phyloP scores from a whole-genome alignment of 441 rosid species.

The Adansonia grandidieri region DNA sequence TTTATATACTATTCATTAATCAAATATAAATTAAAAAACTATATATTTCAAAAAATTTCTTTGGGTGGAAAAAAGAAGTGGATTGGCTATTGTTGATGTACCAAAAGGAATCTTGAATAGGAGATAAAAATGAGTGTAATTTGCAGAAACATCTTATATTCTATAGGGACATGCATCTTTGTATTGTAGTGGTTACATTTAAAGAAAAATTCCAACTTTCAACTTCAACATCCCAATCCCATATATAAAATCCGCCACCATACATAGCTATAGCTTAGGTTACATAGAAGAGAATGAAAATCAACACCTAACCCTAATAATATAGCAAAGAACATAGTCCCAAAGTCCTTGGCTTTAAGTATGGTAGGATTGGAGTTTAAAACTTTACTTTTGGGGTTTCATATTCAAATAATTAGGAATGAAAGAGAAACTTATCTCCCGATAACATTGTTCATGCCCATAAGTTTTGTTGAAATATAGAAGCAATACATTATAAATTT shows the following conservation, averaged over 20 bases:
- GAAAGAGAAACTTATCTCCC: too few species aligned
- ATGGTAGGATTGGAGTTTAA: too few species aligned
- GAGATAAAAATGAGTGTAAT: constrained; percentile 1
- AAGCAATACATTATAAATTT: too few species aligned
- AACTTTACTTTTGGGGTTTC: too few species aligned
- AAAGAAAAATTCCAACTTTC: neutral
- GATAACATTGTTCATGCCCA: too few species aligned
- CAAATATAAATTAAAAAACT: too few species aligned
- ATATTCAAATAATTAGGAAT: too few species aligned
- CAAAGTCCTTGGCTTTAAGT: too few species aligned
- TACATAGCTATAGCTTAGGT: neutral
- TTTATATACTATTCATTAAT: too few species aligned
- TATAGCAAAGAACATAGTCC: neutral
- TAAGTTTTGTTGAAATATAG: too few species aligned
- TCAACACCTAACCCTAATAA: neutral
- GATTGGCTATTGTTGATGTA: neutral
- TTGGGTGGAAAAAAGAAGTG: neutral
- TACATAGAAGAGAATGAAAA: neutral
- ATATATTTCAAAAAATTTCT: neutral
- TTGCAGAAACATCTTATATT: constrained; percentile 1
- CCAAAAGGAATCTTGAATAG: constrained; percentile 20
- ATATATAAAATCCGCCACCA: neutral
- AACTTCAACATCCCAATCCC: neutral
- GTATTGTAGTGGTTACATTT: constrained; percentile 1
- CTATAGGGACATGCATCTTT: constrained; percentile 2